A percentile compares a stretch with the other conserved stretches of the same genome.
Conservation (phyloP, 2,329 filamentous ascomycete genomes). For the Tolypocladium ovalisporum region DNA sequence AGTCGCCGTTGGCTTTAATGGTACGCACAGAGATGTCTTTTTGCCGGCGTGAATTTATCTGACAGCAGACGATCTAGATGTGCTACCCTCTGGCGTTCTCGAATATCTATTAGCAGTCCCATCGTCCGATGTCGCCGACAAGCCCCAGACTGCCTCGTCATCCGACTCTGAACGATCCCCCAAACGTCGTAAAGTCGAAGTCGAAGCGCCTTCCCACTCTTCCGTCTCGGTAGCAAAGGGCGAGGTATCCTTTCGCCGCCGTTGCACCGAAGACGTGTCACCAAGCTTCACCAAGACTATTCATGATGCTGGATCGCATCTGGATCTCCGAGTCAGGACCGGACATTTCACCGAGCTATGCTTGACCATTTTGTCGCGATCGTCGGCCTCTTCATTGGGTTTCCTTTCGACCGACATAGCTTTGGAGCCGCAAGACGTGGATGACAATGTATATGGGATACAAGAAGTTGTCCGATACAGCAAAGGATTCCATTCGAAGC, state of each 20-base stretch:
- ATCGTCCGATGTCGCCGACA: conserved; percentile 4
- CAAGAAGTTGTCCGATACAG: conserved; percentile 5
- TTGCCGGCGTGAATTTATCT: not conserved
- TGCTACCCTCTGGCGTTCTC: conserved; percentile 12
- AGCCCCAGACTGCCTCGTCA: conserved; percentile 2
- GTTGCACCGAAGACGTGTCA: conserved; percentile 6
- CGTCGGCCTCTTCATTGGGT: conserved; percentile 3
- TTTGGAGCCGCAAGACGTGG: conserved; percentile 11
- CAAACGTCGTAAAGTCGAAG: conserved; percentile 22
- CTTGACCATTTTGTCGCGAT: conserved; percentile 9
- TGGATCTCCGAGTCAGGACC: conserved; percentile 8
- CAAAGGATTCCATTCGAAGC: conserved; percentile 5
- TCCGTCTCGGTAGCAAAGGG: conserved; percentile 16
- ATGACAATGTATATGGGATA: conserved; percentile 8
- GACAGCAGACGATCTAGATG: conserved; percentile 7
- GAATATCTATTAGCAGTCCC: conserved; percentile 12
- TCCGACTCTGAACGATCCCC: conserved; percentile 8
- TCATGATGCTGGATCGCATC: conserved; percentile 10
- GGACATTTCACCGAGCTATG: not conserved
- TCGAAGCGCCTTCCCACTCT: conserved; percentile 2
- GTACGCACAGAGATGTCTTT: not conserved
- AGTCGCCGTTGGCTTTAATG: not conserved
- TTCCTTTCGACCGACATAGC: conserved; percentile 8
- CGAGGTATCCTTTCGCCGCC: conserved; percentile 15
- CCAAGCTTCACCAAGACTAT: conserved; percentile 3